Conservation (phyloP, 768 basidiomycete species). For the Fomitopsis serialis region DNA sequence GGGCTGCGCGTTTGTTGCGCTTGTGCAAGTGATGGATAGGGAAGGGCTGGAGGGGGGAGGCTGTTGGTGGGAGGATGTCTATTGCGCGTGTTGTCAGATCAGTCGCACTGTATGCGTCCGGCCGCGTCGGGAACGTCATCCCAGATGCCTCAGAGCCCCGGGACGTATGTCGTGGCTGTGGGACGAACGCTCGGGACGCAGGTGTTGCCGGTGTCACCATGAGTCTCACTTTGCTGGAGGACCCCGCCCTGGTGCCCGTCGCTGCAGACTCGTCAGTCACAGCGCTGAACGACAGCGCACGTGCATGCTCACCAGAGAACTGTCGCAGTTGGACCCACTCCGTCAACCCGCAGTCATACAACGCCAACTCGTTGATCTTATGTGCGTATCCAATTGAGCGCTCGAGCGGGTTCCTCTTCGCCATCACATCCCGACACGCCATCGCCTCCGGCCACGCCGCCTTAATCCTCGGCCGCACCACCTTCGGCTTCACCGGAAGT, state of each 20-base stretch:
- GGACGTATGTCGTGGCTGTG: slow-evolving; percentile 63
- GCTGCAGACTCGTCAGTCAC: not conserved
- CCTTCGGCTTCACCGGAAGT: not conserved
- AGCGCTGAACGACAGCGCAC: no score
- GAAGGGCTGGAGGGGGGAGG: slow-evolving; percentile 49
- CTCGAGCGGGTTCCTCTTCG: slow-evolving; percentile 53
- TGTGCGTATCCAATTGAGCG: slow-evolving; percentile 68
- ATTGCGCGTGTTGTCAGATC: slow-evolving; percentile 52
- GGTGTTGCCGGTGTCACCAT: slow-evolving; percentile 1
- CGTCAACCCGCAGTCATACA: slow-evolving; percentile 68
- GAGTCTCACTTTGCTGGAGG: not conserved
- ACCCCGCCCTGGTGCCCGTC: slow-evolving; percentile 3
- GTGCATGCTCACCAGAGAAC: slow-evolving; percentile 40
- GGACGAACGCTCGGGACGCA: slow-evolving; percentile 10
- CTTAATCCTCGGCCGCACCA: slow-evolving; percentile 23
- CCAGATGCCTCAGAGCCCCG: slow-evolving; percentile 70
- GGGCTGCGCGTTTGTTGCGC: slow-evolving; percentile 27
- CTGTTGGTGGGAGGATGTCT: slow-evolving; percentile 48
- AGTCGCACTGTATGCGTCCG: slow-evolving; percentile 76
- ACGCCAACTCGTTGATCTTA: slow-evolving; percentile 79
- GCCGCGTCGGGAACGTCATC: slow-evolving; percentile 71
- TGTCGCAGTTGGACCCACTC: slow-evolving; percentile 67
- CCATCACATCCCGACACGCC: slow-evolving; percentile 60
- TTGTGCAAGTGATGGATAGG: slow-evolving; percentile 66
- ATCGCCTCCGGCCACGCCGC: slow-evolving; percentile 58